These are phyloP conservation scores for Trichoderma sp. DNA, from an alignment of 2,329 filamentous ascomycete genomes.

Conservation along the genomic window DNA sequence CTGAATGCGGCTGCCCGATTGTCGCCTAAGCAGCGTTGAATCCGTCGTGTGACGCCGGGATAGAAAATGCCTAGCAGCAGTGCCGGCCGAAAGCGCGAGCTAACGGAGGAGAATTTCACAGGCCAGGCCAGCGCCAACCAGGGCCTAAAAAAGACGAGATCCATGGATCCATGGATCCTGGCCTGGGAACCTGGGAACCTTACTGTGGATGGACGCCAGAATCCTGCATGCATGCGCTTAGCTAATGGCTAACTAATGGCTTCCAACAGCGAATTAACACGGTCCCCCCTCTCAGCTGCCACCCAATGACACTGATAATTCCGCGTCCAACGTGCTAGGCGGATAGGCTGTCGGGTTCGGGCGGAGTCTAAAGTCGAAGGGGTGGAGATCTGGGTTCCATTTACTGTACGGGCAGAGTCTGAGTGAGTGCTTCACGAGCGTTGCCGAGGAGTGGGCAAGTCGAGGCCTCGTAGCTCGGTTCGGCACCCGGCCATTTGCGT, in stretches of 20 bases:
- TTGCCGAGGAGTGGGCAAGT: constrained; percentile 1
- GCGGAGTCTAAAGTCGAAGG: constrained; percentile 8
- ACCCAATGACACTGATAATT: constrained; percentile 2
- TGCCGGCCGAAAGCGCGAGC: neutral
- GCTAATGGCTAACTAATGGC: neutral
- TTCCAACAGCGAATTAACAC: neutral
- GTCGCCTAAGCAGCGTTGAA: neutral
- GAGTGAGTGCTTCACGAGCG: neutral
- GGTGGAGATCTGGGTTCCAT: neutral
- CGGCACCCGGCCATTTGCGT: neutral
- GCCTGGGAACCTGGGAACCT: neutral
- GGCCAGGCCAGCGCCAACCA: neutral
- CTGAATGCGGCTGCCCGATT: neutral
- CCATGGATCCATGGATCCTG: neutral
- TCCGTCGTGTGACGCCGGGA: constrained; percentile 2
- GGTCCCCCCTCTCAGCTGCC: neutral
- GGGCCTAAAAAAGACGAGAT: neutral
- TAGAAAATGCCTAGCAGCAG: neutral
- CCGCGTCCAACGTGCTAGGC: constrained; percentile 8
- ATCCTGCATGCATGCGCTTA: neutral
- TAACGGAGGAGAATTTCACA: neutral
- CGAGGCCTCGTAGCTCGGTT: neutral
- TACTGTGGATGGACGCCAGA: neutral
- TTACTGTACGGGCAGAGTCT: neutral
- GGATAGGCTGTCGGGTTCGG: constrained; percentile 18